phyloP scores from a whole-genome alignment of 2,329 filamentous ascomycete species.

The Botrytis sinoallii region DNA sequence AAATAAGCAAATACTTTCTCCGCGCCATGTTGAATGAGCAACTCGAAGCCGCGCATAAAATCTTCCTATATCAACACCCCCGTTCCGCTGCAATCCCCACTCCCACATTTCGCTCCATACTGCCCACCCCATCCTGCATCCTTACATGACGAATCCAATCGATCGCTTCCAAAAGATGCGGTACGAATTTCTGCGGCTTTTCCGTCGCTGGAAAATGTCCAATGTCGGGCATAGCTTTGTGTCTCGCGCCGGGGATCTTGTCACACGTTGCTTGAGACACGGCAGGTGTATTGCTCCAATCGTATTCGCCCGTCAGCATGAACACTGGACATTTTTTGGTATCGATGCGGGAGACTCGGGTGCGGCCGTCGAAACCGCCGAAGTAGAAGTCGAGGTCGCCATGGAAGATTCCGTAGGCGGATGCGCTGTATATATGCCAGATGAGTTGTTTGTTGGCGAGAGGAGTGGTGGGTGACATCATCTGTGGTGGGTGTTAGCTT shows the following conservation, averaged over 20 bases:
- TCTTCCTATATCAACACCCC: neutral
- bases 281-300: constrained; percentile 25
- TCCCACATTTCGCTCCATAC: neutral
- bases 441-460: constrained; percentile 43
- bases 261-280: constrained; percentile 20
- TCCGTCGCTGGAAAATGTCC: constrained; percentile 12
- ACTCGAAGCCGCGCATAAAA: neutral
- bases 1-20: neutral
- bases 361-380: constrained; percentile 48
- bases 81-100: too few species aligned
- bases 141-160: neutral
- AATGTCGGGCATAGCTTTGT: neutral
- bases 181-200: neutral
- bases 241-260: neutral
- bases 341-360: constrained; percentile 45
- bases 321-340: constrained; percentile 49
- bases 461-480: constrained; percentile 9
- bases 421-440: constrained; percentile 48
- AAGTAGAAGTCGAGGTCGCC: constrained; percentile 52
- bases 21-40: neutral
- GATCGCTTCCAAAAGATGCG: neutral
- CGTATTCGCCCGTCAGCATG: constrained; percentile 45
- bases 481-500: neutral
- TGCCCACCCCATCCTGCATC: neutral
- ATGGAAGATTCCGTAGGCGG: constrained; percentile 52